Evolutionary conservation across 2,329 filamentous ascomycete genomes (phyloP).

Genomic region (Pseudocercospora fijiensis): DNA sequence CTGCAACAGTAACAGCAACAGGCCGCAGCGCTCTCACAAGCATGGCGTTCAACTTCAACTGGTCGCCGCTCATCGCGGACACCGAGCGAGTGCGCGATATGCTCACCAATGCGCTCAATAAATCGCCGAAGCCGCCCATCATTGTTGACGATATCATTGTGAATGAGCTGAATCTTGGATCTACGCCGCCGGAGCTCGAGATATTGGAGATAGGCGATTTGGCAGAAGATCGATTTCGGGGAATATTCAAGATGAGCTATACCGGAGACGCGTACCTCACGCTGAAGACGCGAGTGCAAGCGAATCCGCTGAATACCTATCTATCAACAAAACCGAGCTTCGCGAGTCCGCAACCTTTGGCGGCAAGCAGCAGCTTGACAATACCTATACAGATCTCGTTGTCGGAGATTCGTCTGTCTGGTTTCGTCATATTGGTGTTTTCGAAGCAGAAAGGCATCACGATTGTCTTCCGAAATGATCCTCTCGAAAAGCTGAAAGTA

Average conservation of each 20-base stretch:
- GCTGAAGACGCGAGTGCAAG: slow-evolving; percentile 92
- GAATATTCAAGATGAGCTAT: slow-evolving; percentile 99
- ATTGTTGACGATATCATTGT: slow-evolving; percentile 99
- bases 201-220: slow-evolving; percentile 97
- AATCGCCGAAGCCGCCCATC: slow-evolving; percentile 94
- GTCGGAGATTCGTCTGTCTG: slow-evolving; percentile 91
- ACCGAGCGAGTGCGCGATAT: slow-evolving; percentile 89
- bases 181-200: slow-evolving; percentile 89
- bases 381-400: slow-evolving; percentile 97
- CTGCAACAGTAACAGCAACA: slow-evolving; percentile 21
- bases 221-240: slow-evolving; percentile 92
- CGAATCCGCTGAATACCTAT: slow-evolving; percentile 95
- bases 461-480: slow-evolving; percentile 95
- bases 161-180: slow-evolving; percentile 94
- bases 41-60: slow-evolving; percentile 99
- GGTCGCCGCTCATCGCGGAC: slow-evolving; percentile 96
- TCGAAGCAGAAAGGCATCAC: slow-evolving; percentile 96
- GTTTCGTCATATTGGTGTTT: slow-evolving; percentile 96
- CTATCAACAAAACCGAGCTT: slow-evolving; percentile 87
- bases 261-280: slow-evolving; percentile 93
- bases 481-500: slow-evolving; percentile 94
- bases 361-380: slow-evolving; percentile 85
- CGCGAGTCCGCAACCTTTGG: slow-evolving; percentile 87
- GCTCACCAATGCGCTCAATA: slow-evolving; percentile 92
- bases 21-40: slow-evolving; percentile 13